Base-by-base conservation (phyloP, 2,329 filamentous ascomycete species). In the Coleophoma cylindrospora region DNA sequence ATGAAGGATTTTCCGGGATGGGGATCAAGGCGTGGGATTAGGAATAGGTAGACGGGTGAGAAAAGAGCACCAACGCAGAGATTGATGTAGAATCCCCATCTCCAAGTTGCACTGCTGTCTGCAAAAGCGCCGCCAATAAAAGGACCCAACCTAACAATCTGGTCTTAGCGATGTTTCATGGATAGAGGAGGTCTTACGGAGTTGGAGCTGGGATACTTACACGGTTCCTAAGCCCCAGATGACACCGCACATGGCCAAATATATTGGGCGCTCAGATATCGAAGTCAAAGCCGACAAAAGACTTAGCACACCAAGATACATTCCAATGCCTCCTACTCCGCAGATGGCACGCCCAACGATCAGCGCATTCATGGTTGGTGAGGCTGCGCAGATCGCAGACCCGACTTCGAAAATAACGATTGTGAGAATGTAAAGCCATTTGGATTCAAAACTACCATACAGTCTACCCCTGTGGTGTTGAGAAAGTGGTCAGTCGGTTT, bases 11-110 rank as follows among this genome's bases (percentile, higher is more conserved):
- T 57, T 40, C 60, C 60, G 10, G 61, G 57, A 21, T 50, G 54
- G 34, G 62, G 67, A 49, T 64, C 65, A 21, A 66, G 70, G 44
- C 65, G 69, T 51, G 67, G 65, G 57, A 77, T 72, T 54, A 74
- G 68, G 48, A 70, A 68, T 53, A 75, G 51, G 27, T 73, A 57
- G 21, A 75, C 65, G 1, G 64, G 54, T 17, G 66, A 62, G n/a
- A 66, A 68, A 3, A 64, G 61, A 27, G 57, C 72, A 8, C 65
- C 77, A 1, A 75, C 69, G 43, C 76, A 64, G 1, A 83, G 66
- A 55, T 83, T 83, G 65, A 83, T 74, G 57, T 84, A 84, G 50
- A 77, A 77, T 0, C 65, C 65, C 69, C 70, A 75, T 40, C 75
- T 54, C 75, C 74, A 78, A 0, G 66, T 70, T 1, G 68, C 73